These are phyloP conservation scores for Pezicula neosporulosa DNA, from an alignment of 2,329 filamentous ascomycete genomes.

Conservation along the genomic window DNA sequence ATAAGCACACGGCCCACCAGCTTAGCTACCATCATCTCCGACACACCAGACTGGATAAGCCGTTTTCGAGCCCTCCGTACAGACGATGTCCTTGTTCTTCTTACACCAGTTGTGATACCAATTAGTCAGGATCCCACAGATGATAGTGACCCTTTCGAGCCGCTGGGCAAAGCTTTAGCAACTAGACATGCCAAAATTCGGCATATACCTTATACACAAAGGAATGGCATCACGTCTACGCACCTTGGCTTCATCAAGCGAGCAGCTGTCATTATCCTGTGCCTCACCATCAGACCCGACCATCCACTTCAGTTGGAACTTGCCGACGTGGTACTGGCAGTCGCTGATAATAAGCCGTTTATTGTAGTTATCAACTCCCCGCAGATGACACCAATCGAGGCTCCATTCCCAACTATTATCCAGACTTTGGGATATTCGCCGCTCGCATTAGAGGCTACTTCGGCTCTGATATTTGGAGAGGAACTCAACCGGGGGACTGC, in stretches of 20 bases:
- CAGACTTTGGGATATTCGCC: conserved; percentile 45
- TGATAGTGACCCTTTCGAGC: conserved; percentile 67
- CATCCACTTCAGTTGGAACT: conserved; percentile 50
- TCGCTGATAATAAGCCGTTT: conserved; percentile 46
- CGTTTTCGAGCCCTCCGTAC: conserved; percentile 42
- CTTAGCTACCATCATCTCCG: conserved; percentile 18
- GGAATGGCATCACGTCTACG: conserved; percentile 47
- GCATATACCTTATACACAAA: conserved; percentile 68
- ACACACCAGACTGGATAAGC: conserved; percentile 41
- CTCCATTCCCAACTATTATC: conserved; percentile 47
- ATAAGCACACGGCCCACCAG: neutral
- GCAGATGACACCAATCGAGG: conserved; percentile 35
- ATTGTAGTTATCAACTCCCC: conserved; percentile 51
- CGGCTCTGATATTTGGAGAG: conserved; percentile 48
- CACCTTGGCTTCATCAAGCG: conserved; percentile 28
- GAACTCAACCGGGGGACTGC: neutral
- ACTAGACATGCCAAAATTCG: conserved; percentile 57
- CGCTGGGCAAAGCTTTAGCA: conserved; percentile 61
- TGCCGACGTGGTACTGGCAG: conserved; percentile 35
- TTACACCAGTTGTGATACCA: conserved; percentile 54
- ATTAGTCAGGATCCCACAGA: conserved; percentile 37
- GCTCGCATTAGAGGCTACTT: conserved; percentile 45
- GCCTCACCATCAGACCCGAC: conserved; percentile 32
- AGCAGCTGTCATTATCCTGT: conserved; percentile 43
- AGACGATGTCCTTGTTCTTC: conserved; percentile 54